Conservation (phyloP, 2,329 filamentous ascomycete species). For the Hypocreales sp. region DNA sequence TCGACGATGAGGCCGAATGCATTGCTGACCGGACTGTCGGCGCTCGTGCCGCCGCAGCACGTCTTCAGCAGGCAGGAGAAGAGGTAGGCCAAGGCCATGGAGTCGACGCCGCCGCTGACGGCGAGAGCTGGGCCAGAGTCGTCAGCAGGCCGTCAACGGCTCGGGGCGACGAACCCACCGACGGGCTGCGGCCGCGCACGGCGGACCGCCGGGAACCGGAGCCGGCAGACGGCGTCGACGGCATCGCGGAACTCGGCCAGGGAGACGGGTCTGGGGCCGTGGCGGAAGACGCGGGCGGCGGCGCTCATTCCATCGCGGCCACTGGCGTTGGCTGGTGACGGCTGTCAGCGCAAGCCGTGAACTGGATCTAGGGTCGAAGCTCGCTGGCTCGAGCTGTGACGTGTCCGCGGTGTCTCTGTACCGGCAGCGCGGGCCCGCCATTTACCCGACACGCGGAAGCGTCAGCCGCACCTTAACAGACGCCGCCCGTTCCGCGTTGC, state of each 20-base stretch:
- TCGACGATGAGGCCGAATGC: constrained; percentile 38
- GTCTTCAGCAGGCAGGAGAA: constrained; percentile 33
- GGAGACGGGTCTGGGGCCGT: constrained; percentile 20
- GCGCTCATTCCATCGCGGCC: too few relatives aligned
- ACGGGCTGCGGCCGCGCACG: constrained; percentile 20
- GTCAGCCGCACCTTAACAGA: too few relatives aligned
- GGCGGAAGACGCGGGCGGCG: too few relatives aligned
- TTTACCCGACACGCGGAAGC: too few relatives aligned
- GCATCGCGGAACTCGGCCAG: constrained; percentile 27
- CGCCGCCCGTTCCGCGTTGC: too few relatives aligned
- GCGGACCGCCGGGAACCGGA: constrained; percentile 29
- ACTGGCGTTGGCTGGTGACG: too few relatives aligned
- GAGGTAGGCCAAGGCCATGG: constrained; percentile 83
- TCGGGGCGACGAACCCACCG: constrained; percentile 19
- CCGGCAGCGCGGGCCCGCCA: too few relatives aligned
- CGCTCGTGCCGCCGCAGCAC: constrained; percentile 20
- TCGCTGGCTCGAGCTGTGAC: too few relatives aligned
- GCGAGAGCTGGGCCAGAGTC: constrained; percentile 45
- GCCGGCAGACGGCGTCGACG: constrained; percentile 30
- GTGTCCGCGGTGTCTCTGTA: too few relatives aligned
- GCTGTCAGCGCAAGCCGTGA: too few relatives aligned
- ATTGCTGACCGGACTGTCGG: constrained; percentile 25
- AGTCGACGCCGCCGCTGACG: constrained; percentile 86
- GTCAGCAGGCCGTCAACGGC: constrained; percentile 1
- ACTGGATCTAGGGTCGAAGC: too few relatives aligned